These are phyloP conservation scores for Acorus gramineus DNA, from an alignment of 106 monocot genomes.

Conservation along the genomic window DNA sequence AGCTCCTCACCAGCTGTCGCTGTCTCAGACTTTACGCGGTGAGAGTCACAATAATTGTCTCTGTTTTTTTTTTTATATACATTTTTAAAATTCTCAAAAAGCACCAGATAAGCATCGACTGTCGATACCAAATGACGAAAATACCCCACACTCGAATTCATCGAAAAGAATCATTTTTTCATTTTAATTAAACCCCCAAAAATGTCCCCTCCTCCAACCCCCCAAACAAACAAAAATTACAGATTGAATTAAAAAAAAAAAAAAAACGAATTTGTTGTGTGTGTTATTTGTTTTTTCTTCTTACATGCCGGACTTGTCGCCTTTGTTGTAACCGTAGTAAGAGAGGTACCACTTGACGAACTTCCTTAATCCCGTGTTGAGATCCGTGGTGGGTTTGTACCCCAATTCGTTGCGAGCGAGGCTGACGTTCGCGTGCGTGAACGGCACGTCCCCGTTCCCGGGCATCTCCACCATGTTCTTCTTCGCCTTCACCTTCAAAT, in stretches of 20 bases:
- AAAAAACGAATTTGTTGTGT: neutral
- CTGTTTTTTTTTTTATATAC: too few species aligned
- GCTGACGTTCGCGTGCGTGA: slow-evolving; percentile 43
- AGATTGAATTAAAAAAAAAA: neutral
- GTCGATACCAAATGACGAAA: too few species aligned
- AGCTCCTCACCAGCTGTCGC: too few species aligned
- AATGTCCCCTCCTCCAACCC: neutral
- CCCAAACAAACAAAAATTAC: neutral
- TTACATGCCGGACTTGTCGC: too few species aligned
- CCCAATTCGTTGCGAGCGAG: slow-evolving; percentile 24
- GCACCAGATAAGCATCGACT: too few species aligned
- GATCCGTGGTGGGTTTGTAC: slow-evolving; percentile 37
- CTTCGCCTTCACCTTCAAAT: slow-evolving; percentile 26
- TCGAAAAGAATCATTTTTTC: slow-evolving; percentile 6
- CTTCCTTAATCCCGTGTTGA: slow-evolving; percentile 32
- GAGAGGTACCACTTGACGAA: slow-evolving; percentile 45
- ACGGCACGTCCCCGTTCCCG: slow-evolving; percentile 41
- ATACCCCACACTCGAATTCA: too few species aligned
- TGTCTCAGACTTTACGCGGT: too few species aligned
- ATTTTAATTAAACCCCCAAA: neutral
- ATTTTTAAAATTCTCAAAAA: too few species aligned
- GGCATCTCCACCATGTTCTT: slow-evolving; percentile 38
- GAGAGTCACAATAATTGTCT: too few species aligned
- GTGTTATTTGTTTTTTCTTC: too few species aligned
- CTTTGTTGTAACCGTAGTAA: slow-evolving; percentile 31